A percentile compares a stretch with the other conserved stretches of the same genome.
Conservation (phyloP, 1,284 basidiomycete species). For the Microbotryum scabiosae region DNA sequence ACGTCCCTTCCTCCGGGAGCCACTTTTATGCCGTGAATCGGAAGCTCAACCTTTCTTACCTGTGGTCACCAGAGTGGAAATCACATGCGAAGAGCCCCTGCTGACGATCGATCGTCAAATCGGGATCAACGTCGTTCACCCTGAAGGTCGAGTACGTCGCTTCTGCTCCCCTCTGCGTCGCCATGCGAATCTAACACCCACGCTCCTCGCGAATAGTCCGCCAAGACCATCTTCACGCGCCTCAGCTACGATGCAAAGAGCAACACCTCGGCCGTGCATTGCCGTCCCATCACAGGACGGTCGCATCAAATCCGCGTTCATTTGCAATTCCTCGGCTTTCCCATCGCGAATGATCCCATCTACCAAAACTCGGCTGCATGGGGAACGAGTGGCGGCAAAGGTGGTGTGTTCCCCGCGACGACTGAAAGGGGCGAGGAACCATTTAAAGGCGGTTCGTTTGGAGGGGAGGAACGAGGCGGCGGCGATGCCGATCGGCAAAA, state of each 20-base stretch:
- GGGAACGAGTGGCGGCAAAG: conserved; percentile 66
- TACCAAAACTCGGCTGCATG: conserved; percentile 70
- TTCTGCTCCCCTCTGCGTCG: not conserved
- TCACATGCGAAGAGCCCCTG: conserved; percentile 76
- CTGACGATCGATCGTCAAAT: conserved; percentile 71
- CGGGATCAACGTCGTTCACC: conserved; percentile 55
- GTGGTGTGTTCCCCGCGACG: conserved; percentile 47
- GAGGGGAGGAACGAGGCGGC: not conserved
- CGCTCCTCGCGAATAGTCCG: conserved; percentile 48
- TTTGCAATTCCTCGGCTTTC: conserved; percentile 84
- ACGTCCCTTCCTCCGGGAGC: conserved; percentile 36
- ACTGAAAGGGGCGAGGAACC: not conserved
- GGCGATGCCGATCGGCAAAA: not conserved
- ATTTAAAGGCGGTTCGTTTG: not conserved
- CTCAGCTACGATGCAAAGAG: conserved; percentile 75
- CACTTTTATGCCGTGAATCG: not conserved
- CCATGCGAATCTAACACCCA: not conserved
- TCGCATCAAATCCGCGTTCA: conserved; percentile 56
- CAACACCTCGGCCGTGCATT: conserved; percentile 80
- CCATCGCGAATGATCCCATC: conserved; percentile 59
- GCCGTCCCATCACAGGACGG: conserved; percentile 75
- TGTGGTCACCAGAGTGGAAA: conserved; percentile 54
- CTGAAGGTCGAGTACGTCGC: conserved; percentile 69
- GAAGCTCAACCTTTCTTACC: not conserved
- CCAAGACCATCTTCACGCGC: conserved; percentile 80